Evolutionary conservation across 148 eudicot species (phyloP).

Genomic region (Fagopyrum esculentum): DNA sequence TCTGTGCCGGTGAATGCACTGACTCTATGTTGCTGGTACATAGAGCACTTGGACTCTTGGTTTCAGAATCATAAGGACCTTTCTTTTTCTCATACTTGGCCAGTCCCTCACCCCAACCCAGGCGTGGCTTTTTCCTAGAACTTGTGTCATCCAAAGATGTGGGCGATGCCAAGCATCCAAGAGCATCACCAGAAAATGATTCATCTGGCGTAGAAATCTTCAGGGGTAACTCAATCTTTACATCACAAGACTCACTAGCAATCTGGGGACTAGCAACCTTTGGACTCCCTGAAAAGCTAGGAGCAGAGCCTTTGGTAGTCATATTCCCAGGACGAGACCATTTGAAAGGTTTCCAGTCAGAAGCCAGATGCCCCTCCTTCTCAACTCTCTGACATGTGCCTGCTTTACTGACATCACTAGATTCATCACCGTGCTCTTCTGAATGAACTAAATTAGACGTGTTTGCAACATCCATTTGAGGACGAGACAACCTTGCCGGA

Average conservation of each 20-base stretch:
- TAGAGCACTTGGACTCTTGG: constrained; percentile 23
- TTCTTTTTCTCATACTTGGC: constrained; percentile 93
- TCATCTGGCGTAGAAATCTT: constrained; percentile 32
- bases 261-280: constrained; percentile 39
- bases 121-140: constrained; percentile 83
- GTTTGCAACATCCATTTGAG: constrained; percentile 33
- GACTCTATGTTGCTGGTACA: constrained; percentile 30
- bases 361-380: constrained; percentile 41
- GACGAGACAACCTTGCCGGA: constrained; percentile 33
- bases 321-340: constrained; percentile 74
- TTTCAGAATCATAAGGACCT: constrained; percentile 50
- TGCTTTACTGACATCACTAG: constrained; percentile 28
- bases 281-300: constrained; percentile 56
- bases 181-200: constrained; percentile 58
- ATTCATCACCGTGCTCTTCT: constrained; percentile 46
- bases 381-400: constrained; percentile 37
- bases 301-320: constrained; percentile 58
- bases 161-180: constrained; percentile 29
- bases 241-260: constrained; percentile 36
- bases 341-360: constrained; percentile 74
- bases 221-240: constrained; percentile 31
- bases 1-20: constrained; percentile 26
- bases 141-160: constrained; percentile 43
- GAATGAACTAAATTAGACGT: constrained; percentile 29
- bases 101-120: constrained; percentile 96